Percentiles rank a stretch among this genome's conserved stretches.
Evolutionary conservation across 2,329 filamentous ascomycete genomes (phyloP).

Genomic region (Hypoxylon sp.): DNA sequence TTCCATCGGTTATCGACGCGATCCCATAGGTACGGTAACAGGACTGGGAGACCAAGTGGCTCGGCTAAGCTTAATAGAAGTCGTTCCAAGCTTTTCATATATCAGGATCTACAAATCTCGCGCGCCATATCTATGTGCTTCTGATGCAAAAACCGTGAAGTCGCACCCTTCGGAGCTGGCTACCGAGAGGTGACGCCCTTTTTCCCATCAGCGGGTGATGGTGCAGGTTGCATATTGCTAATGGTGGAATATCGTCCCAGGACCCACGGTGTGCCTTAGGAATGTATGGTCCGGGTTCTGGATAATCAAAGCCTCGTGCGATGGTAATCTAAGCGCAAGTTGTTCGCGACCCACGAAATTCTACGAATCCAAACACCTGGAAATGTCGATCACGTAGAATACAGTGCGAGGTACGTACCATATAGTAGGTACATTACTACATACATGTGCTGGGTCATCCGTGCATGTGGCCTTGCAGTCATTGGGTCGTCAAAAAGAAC

Average conservation of each 20-base stretch:
- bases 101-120: constrained; percentile 20
- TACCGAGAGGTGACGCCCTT: constrained; percentile 32
- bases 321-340: constrained; percentile 4
- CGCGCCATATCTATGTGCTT: constrained; percentile 29
- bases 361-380: constrained; percentile 24
- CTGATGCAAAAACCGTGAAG: constrained; percentile 25
- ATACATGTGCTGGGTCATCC: not conserved
- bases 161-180: constrained; percentile 17
- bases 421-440: not conserved
- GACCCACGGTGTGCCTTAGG: constrained; percentile 9
- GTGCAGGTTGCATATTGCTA: constrained; percentile 1
- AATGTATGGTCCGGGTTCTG: constrained; percentile 15
- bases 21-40: not conserved
- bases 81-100: constrained; percentile 15
- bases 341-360: constrained; percentile 11
- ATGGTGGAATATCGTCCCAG: constrained; percentile 10
- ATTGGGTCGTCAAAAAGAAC: not conserved
- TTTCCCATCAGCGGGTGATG: not conserved
- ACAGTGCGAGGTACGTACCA: not conserved
- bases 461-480: constrained; percentile 2
- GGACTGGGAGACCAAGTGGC: not conserved
- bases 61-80: constrained; percentile 8
- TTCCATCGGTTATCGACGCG: not conserved
- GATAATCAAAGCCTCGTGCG: constrained; percentile 10
- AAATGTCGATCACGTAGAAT: constrained; percentile 20